Evolutionary conservation across 2,329 filamentous ascomycete species (phyloP).

Genomic region (Chalaropsis ovoidea): DNA sequence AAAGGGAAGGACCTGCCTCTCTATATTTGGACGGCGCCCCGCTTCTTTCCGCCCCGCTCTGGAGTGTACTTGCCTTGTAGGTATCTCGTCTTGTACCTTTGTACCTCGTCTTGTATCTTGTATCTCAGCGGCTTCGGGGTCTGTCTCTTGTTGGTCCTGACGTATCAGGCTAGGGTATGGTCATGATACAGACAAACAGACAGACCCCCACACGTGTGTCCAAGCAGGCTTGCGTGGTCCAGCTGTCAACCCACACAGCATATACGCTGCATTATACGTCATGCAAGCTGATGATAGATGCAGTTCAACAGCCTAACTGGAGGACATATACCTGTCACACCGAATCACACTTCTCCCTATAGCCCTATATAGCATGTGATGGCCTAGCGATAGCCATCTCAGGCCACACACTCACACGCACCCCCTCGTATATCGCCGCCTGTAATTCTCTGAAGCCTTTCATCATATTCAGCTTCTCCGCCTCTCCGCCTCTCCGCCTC

Average conservation of each 20-base stretch:
- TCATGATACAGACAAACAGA: background rate
- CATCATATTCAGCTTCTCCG: background rate
- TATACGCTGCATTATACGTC: too few species aligned
- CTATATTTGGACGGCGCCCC: background rate
- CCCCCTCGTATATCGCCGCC: background rate
- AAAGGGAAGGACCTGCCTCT: background rate
- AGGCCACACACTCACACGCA: background rate
- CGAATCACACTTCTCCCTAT: background rate
- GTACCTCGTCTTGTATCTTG: background rate
- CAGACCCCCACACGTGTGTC: background rate
- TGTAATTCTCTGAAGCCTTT: too few species aligned
- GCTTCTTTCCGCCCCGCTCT: conserved; percentile 2
- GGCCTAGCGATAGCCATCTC: background rate
- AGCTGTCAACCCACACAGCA: too few species aligned
- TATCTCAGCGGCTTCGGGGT: background rate
- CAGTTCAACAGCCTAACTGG: too few species aligned
- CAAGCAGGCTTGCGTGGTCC: too few species aligned
- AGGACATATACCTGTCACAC: background rate
- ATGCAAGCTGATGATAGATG: too few species aligned
- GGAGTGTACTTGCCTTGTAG: too few species aligned
- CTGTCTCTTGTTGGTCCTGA: background rate
- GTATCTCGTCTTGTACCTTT: background rate
- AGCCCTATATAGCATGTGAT: background rate
- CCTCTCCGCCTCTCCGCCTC: background rate
- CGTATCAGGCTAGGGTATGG: background rate